A percentile compares a stretch with the other conserved stretches of the same genome.
Evolutionary conservation across 352 stramenopile genomes (phyloP).

Genomic region (Peronosclerospora sorghi): DNA sequence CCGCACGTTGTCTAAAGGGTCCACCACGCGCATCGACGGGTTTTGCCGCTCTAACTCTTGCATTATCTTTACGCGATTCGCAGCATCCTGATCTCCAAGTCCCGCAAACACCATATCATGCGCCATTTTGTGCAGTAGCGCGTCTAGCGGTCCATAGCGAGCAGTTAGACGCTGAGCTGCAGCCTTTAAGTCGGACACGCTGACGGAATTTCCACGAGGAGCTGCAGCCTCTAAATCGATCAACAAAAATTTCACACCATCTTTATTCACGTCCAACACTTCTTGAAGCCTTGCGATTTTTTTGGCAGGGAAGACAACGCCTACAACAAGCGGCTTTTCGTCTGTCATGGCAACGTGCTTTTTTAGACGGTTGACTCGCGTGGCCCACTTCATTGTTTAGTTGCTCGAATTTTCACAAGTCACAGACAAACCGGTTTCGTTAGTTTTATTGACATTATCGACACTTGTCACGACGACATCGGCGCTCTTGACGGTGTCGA

Average conservation of each 20-base stretch:
- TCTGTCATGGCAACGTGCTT: conserved; percentile 2
- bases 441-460: too few species aligned
- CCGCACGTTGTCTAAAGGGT: conserved; percentile 54
- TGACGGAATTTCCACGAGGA: conserved; percentile 8
- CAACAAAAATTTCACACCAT: conserved; percentile 59
- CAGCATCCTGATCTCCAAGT: conserved; percentile 35
- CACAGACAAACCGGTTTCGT: conserved; percentile 1
- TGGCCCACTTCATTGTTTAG: not conserved
- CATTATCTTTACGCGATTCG: conserved; percentile 40
- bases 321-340: conserved; percentile 33
- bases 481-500: too few species aligned
- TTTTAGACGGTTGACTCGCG: not conserved
- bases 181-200: conserved; percentile 16
- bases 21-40: conserved; percentile 43
- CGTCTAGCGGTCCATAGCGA: conserved; percentile 42
- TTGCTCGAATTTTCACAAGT: not conserved
- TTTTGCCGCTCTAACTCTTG: conserved; percentile 30
- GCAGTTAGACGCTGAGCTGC: conserved; percentile 16
- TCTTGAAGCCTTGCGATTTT: conserved; percentile 69
- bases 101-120: conserved; percentile 75
- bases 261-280: conserved; percentile 30
- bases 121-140: conserved; percentile 68
- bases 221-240: conserved; percentile 51
- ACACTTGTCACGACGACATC: too few species aligned
- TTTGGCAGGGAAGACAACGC: conserved; percentile 74